These are phyloP conservation scores for Trichophyton mentagrophytes DNA, from an alignment of 2,329 filamentous ascomycete species.

Conservation along the genomic window DNA sequence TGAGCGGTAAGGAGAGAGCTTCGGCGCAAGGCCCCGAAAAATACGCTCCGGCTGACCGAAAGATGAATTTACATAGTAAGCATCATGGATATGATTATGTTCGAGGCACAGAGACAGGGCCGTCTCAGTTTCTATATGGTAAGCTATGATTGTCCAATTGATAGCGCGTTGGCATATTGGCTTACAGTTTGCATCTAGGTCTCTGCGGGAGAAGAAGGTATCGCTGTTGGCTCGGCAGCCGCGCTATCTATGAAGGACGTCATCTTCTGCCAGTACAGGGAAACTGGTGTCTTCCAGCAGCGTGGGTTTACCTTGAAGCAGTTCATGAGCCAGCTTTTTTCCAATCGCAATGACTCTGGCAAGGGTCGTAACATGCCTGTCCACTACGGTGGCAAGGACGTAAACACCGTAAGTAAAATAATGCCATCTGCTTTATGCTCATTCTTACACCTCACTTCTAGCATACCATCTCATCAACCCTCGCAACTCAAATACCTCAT, in stretches of 20 bases:
- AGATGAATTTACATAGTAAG: slow-evolving; percentile 37
- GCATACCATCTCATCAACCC: slow-evolving; percentile 74
- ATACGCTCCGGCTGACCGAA: background rate
- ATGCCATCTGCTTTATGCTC: background rate
- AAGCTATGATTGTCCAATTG: slow-evolving; percentile 1
- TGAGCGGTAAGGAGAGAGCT: slow-evolving; percentile 36
- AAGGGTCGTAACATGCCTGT: slow-evolving; percentile 92
- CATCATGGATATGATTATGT: slow-evolving; percentile 96
- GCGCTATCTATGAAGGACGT: slow-evolving; percentile 75
- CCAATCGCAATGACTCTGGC: slow-evolving; percentile 68
- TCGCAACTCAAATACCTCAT: slow-evolving; percentile 83
- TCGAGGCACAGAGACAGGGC: slow-evolving; percentile 92
- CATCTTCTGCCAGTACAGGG: slow-evolving; percentile 87
- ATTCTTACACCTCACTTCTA: slow-evolving; percentile 20
- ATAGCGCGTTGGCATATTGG: background rate
- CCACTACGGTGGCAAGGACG: slow-evolving; percentile 74
- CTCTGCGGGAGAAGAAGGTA: slow-evolving; percentile 85
- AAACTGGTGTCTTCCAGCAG: slow-evolving; percentile 81
- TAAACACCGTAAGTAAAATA: slow-evolving; percentile 58
- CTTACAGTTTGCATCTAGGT: slow-evolving; percentile 31
- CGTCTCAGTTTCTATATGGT: slow-evolving; percentile 95
- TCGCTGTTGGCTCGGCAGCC: slow-evolving; percentile 77
- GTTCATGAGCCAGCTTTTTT: slow-evolving; percentile 93
- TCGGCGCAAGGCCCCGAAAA: background rate
- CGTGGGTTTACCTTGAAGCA: slow-evolving; percentile 75